Conservation (phyloP, 805 yeast species). For the Candida nitratophila region DNA sequence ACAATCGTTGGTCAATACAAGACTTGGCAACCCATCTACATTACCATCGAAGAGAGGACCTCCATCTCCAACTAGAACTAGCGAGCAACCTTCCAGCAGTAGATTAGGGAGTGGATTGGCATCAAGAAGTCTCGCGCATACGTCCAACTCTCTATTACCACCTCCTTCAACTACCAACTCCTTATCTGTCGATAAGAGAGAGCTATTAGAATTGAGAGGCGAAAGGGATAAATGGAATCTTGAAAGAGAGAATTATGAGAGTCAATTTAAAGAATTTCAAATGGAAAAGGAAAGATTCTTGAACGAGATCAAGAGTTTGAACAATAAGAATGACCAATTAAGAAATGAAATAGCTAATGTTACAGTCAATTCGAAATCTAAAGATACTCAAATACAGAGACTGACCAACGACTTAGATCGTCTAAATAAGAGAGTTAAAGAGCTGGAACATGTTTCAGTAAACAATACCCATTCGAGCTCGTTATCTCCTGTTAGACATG, state of each 20-base stretch:
- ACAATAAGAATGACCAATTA: slow-evolving; percentile 31
- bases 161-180: slow-evolving; percentile 5
- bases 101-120: slow-evolving; percentile 9
- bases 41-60: slow-evolving; percentile 67
- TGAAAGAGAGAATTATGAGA: slow-evolving; percentile 23
- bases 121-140: slow-evolving; percentile 18
- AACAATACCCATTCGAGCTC: not conserved
- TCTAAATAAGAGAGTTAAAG: slow-evolving; percentile 42
- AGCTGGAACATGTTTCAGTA: slow-evolving; percentile 37
- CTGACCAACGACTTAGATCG: slow-evolving; percentile 55
- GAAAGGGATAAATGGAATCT: slow-evolving; percentile 48
- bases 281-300: slow-evolving; percentile 23
- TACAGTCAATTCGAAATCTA: slow-evolving; percentile 49
- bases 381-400: slow-evolving; percentile 61
- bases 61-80: slow-evolving; percentile 57
- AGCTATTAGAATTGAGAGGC: slow-evolving; percentile 41
- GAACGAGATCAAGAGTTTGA: slow-evolving; percentile 28
- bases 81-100: slow-evolving; percentile 13
- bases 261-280: slow-evolving; percentile 22
- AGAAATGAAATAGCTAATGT: slow-evolving; percentile 46
- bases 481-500: not conserved
- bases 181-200: slow-evolving; percentile 30
- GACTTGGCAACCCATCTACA: slow-evolving; percentile 4
- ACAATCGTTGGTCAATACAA: not conserved
- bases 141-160: slow-evolving; percentile 9